Percentiles rank a stretch among this genome's conserved stretches.
Conservation (phyloP, 1,139 yeast genomes). For the Suhomyces ambrosiae region DNA sequence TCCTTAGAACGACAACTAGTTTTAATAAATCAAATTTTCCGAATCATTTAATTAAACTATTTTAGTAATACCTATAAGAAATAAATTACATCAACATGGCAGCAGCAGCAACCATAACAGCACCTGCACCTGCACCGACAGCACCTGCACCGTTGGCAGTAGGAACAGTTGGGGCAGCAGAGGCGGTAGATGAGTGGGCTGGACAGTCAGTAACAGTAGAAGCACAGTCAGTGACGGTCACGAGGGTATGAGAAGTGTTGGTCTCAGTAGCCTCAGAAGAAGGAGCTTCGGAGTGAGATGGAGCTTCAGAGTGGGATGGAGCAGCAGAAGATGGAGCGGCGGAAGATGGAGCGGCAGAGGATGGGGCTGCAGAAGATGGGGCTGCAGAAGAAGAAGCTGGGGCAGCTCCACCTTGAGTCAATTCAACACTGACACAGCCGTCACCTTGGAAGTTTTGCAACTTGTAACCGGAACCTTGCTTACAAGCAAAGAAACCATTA, state of each 20-base stretch:
- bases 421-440: slow-evolving; percentile 20
- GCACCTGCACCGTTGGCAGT: slow-evolving; percentile 21
- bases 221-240: slow-evolving; percentile 20
- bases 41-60: too few species aligned
- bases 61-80: not conserved
- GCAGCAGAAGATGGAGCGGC: slow-evolving; percentile 11
- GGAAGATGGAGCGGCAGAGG: slow-evolving; percentile 9
- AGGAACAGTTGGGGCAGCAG: slow-evolving; percentile 7
- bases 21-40: too few species aligned
- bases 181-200: slow-evolving; percentile 14
- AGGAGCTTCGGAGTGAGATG: slow-evolving; percentile 10
- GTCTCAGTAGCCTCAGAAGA: slow-evolving; percentile 12
- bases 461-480: slow-evolving; percentile 15
- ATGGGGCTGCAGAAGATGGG: slow-evolving; percentile 5
- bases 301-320: slow-evolving; percentile 12
- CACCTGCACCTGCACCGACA: slow-evolving; percentile 27
- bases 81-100: slow-evolving; percentile 19
- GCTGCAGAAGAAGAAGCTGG: slow-evolving; percentile 6
- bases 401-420: slow-evolving; percentile 12
- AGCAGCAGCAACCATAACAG: slow-evolving; percentile 24
- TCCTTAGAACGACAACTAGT: too few species aligned
- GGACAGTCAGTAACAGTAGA: slow-evolving; percentile 20
- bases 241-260: slow-evolving; percentile 12
- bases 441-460: slow-evolving; percentile 17
- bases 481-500: slow-evolving; percentile 30